Conservation (phyloP, 2,329 filamentous ascomycete species). For the Monilinia fructicola region DNA sequence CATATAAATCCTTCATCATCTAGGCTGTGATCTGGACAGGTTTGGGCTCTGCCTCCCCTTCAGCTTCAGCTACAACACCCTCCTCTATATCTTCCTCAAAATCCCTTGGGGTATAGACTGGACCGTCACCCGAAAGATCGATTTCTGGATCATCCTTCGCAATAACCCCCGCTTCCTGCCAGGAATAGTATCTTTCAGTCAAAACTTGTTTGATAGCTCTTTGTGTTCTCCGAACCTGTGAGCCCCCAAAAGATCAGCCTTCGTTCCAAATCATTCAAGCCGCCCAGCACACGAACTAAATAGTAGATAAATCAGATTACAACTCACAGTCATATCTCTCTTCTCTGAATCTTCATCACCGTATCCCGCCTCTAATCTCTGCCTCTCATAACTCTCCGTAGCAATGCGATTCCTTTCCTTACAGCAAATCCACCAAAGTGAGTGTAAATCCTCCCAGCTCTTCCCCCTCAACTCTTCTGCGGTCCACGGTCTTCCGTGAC, state of each 20-base stretch:
- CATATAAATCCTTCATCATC: conserved; percentile 5
- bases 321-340: conserved; percentile 66
- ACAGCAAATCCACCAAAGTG: conserved; percentile 90
- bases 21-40: conserved; percentile 14
- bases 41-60: conserved; percentile 10
- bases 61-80: conserved; percentile 28
- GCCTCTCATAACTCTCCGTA: conserved; percentile 72
- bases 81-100: conserved; percentile 37
- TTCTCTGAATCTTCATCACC: conserved; percentile 66
- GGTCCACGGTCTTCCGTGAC: conserved; percentile 80
- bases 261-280: not conserved
- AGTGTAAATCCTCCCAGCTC: conserved; percentile 90
- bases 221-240: conserved; percentile 74
- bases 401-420: conserved; percentile 86
- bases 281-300: conserved; percentile 15
- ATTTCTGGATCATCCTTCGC: conserved; percentile 68
- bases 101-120: conserved; percentile 35
- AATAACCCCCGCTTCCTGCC: conserved; percentile 70
- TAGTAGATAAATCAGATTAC: not conserved
- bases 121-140: conserved; percentile 44
- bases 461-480: conserved; percentile 83
- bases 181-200: conserved; percentile 85
- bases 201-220: conserved; percentile 78
- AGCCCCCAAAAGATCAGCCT: conserved; percentile 23
- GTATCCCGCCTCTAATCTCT: conserved; percentile 66